These are phyloP conservation scores for Gynostemma pentaphyllum DNA, from an alignment of 306 rosid genomes.

Conservation along the genomic window DNA sequence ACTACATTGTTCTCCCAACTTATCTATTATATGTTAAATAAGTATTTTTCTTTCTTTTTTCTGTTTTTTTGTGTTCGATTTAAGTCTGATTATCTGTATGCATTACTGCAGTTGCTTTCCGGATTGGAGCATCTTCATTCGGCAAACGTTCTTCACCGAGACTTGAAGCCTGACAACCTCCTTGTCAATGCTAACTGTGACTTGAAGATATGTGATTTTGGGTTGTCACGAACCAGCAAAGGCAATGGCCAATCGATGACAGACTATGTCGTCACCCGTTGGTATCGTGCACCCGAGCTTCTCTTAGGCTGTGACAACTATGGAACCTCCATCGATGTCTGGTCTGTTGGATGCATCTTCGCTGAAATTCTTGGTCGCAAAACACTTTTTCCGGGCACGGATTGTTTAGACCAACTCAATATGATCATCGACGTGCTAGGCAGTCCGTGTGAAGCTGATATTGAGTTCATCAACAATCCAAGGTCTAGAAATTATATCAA, in stretches of 20 bases:
- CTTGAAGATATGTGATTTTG: conserved; percentile 63
- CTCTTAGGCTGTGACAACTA: conserved; percentile 59
- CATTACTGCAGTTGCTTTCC: conserved; percentile 47
- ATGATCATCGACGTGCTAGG: conserved; percentile 62
- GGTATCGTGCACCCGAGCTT: conserved; percentile 77
- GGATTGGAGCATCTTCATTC: conserved; percentile 81
- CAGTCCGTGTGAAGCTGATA: conserved; percentile 44
- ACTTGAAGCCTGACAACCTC: conserved; percentile 78
- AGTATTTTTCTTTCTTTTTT: too few relatives aligned
- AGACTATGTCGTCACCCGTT: too few relatives aligned
- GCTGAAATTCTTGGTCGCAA: conserved; percentile 72
- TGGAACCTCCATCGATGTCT: conserved; percentile 72
- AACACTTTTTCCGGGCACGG: conserved; percentile 70
- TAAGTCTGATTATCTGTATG: not conserved
- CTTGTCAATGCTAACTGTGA: conserved; percentile 62
- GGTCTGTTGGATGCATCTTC: conserved; percentile 96
- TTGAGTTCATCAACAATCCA: conserved; percentile 47
- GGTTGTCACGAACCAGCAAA: conserved; percentile 57
- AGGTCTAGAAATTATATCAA: conserved; percentile 48
- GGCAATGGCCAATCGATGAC: conserved; percentile 53
- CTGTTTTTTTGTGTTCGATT: not conserved
- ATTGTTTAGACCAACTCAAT: conserved; percentile 59
- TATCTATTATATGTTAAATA: too few relatives aligned
- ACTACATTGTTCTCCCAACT: not conserved
- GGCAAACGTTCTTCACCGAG: too few relatives aligned